Base-by-base conservation (phyloP, 805 yeast genomes). In the Metschnikowia corniflorae region DNA sequence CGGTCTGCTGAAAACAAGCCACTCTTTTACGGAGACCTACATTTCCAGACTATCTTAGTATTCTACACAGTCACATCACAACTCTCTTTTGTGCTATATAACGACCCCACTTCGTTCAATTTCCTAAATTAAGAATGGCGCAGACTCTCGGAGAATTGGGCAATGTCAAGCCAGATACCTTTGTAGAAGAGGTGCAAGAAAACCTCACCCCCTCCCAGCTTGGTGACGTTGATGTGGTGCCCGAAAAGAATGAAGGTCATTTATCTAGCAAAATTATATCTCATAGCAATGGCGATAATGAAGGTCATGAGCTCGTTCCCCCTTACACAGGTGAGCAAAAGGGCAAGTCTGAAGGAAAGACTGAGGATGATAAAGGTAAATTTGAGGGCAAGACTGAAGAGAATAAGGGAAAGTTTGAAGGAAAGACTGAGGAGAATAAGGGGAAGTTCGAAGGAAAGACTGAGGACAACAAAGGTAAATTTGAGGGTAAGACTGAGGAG, bases 121-220 rank as follows among this genome's bases (percentile, higher is more conserved):
- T 13, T 14, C 10, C 16, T 6, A 10, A 6, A 26, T 13, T 26
- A 3, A 25, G 10, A 5, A 39, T 43, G 47, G 26, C 33, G 2
- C 39, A 42, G 30, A 20, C 40, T 15, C 26, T 45, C 13, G 49
- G 49, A 9, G 52, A 48, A 36, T 40, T 48, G 36, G 52, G 52
- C n/a, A 37, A 44, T 24, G 33, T 46, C 24, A 25, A 31, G 29
- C 9, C 31, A 8, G 36, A 38, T 22, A 5, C 27, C 13, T 38
- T 33, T 27, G 13, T 29, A 32, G 30, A 29, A 7, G 38, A 38
- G 6, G 37, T 41, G 17, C 42, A 37, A 19, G 44, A 41, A 16
- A 41, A 31, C 15, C n/a, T 41, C 8, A 29, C 32, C 9, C 26
- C 44, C 9, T 13, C 21, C 14, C 44, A 41, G 23, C 26, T 41